phyloP scores from a whole-genome alignment of 2,329 filamentous ascomycete genomes.

The Neopestalotiopsis rosae region DNA sequence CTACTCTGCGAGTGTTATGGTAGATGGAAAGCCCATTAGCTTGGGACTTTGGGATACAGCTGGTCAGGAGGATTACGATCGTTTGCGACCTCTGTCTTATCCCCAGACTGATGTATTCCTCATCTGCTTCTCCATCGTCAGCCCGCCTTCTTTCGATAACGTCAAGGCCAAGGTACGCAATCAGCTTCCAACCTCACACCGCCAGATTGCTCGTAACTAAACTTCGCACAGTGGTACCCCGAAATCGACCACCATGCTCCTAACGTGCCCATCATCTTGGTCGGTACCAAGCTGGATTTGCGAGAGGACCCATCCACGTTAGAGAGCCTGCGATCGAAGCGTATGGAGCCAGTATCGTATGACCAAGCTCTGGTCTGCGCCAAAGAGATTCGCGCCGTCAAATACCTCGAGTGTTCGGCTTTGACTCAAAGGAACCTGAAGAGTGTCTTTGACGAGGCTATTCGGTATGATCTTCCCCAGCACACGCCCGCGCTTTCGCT shows the following conservation, averaged over 20 bases:
- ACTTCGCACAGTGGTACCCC: slow-evolving; percentile 78
- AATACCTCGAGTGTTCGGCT: slow-evolving; percentile 97
- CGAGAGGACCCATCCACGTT: slow-evolving; percentile 85
- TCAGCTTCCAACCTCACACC: not conserved
- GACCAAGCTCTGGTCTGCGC: slow-evolving; percentile 88
- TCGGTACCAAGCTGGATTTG: slow-evolving; percentile 95
- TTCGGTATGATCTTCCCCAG: slow-evolving; percentile 69
- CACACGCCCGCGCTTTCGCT: not conserved
- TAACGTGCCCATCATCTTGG: slow-evolving; percentile 93
- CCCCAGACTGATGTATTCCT: slow-evolving; percentile 98
- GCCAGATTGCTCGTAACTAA: not conserved
- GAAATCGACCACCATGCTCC: slow-evolving; percentile 98
- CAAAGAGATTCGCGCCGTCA: slow-evolving; percentile 94
- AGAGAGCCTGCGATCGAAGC: slow-evolving; percentile 84
- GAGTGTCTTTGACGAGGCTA: slow-evolving; percentile 98
- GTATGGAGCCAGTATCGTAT: slow-evolving; percentile 96
- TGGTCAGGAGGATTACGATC: slow-evolving; percentile 97
- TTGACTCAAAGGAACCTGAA: slow-evolving; percentile 96
- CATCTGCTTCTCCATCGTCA: slow-evolving; percentile 98
- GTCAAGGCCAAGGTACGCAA: slow-evolving; percentile 89
- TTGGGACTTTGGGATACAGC: slow-evolving; percentile 98
- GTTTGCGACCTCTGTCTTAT: slow-evolving; percentile 92
- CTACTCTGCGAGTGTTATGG: slow-evolving; percentile 98
- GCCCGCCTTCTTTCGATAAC: slow-evolving; percentile 97
- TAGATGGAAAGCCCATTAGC: slow-evolving; percentile 97